Base-by-base conservation (phyloP, 805 yeast species). In the Ascoidea tarda region DNA sequence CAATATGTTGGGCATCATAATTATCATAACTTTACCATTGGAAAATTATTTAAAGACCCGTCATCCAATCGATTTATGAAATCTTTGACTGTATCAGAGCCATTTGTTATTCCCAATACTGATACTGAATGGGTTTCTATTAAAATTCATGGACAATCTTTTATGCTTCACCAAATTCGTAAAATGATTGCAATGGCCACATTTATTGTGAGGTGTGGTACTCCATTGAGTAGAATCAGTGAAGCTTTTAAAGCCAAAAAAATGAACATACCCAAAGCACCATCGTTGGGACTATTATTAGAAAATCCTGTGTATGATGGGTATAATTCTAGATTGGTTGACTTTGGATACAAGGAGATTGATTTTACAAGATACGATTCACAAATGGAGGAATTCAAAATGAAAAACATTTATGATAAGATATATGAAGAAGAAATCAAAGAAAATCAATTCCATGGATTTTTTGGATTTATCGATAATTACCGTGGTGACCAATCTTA, bases 151-250 rank as follows among this genome's bases (percentile, higher is more conserved):
- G 99, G 99, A 6, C 99, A 93, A 69, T 87, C 96, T 4, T 93
- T 93, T 68, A 93, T 93, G 98, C 75, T 93, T 57, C 98, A 91
- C 69, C 99, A 91, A 74, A 93, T 93, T 63, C 81, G 99, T 65
- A 93, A 93, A 65, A 93, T 93, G 98, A 87, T 93, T 55, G 91
- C 96, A 28, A 84, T 91, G 95, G 96, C 95, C 1, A 79, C 90
- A 0, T 72, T 91, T 53, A 79, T 86, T 16, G 81, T 91, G 28
- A 77, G 99, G 63, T 82, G 93, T 16, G 93, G 96, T 8, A 81
- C 90, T 62, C 96, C 97, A 4, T 63, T 78, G 38, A 76, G 76
- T 32, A 79, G 96, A 60, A 86, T 93, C 56, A 63, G 70, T 6
- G 87, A 87, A 60, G 86, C 96, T 3, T 93, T 87, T 64, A 79